Evolutionary conservation across 306 rosid species (phyloP), one percentile per base, ranked within the genome.

Genomic region (Calophaca sinica): DNA sequence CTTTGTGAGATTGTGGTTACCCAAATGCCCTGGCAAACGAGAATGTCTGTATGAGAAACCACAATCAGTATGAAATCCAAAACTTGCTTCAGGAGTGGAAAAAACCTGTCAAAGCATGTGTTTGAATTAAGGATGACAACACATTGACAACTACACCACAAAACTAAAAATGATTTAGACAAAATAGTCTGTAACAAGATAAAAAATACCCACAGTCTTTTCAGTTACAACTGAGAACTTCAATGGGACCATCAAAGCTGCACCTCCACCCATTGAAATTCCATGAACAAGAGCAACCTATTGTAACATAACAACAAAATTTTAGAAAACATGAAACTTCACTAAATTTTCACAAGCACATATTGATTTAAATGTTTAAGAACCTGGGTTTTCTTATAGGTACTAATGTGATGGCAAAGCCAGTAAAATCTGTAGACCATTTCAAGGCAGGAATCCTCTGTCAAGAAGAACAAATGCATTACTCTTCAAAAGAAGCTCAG

Each of bases 221-320:
- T 94, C 97, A 1, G 97, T 89, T 65, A 91, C 96, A 63, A 88
- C 96, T 9, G 98, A 91, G 76, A 94, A 94, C 71, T 83, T 91
- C 96, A 91, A 52, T 9, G 96, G 97, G 57, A 79, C 92, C 97
- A 94, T 89, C 50, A 94, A 81, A 52, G 98, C 85, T 75, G 96
- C 92, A 13, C 98, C 98, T 82, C 97, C 98, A 32, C 98, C 98
- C 96, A 94, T 89, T 77, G 97, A 86, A 83, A 94, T 88, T 82
- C 98, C 98, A 70, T 91, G 70, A 51, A 87, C 97, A 70, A 91
- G 93, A 45, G 94, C 87, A 82, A 94, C 98, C 97, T 94, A 75
- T 75, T 39, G 65, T 73, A 79, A 54, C 62, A 60, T n/a, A 72
- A 71, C 44, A 58, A 42, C 38, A 70, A 12, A 35, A 73, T 78